Conservation (phyloP, 768 basidiomycete species). For the Panaeolus papilionaceus region DNA sequence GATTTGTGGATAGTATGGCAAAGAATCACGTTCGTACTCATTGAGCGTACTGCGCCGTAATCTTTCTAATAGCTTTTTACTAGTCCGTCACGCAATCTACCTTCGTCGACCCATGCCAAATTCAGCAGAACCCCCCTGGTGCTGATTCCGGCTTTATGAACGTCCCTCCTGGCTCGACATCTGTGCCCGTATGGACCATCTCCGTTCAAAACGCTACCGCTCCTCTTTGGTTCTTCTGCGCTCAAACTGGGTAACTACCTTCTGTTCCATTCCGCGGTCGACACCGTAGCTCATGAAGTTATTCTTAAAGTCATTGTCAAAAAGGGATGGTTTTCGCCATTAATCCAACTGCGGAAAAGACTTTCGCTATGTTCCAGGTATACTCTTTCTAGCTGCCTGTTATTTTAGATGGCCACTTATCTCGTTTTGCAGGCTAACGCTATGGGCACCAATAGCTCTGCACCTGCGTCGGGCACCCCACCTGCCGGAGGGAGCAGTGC, state of each 20-base stretch:
- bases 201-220: conserved; percentile 49
- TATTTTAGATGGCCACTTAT: neutral
- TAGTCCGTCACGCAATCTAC: conserved; percentile 68
- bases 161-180: conserved; percentile 37
- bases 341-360: conserved; percentile 54
- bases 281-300: too few species aligned
- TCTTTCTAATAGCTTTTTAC: conserved; percentile 3
- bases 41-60: neutral
- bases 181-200: conserved; percentile 51
- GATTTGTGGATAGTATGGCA: conserved; percentile 33
- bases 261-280: neutral
- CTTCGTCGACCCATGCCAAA: conserved; percentile 58
- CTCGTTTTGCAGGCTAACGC: conserved; percentile 28
- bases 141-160: conserved; percentile 60
- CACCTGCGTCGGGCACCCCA: conserved; percentile 22
- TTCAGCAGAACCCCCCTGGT: conserved; percentile 43
- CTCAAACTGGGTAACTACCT: conserved; percentile 40
- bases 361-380: conserved; percentile 55
- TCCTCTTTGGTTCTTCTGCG: conserved; percentile 70
- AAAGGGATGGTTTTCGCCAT: conserved; percentile 68
- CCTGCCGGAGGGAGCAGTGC: conserved; percentile 17
- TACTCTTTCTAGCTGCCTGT: neutral
- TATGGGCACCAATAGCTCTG: conserved; percentile 21
- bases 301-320: conserved; percentile 49
- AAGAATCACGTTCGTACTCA: conserved; percentile 49